These are phyloP conservation scores for Wickerhamomyces subpelliculosus DNA, from an alignment of 805 yeast genomes.

Conservation along the genomic window DNA sequence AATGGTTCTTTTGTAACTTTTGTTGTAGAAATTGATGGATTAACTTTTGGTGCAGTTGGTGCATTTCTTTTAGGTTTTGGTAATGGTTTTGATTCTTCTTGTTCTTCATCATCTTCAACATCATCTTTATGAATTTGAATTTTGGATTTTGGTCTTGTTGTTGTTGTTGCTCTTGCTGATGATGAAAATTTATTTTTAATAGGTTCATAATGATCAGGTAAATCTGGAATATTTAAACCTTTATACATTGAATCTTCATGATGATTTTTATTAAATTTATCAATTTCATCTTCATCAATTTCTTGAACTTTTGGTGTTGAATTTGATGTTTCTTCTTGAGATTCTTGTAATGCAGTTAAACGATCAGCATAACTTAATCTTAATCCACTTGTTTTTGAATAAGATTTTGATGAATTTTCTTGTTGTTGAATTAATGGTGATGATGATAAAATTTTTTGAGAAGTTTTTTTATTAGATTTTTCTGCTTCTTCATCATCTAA, in stretches of 20 bases:
- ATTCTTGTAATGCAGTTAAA: slow-evolving; percentile 18
- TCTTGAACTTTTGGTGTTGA: slow-evolving; percentile 2
- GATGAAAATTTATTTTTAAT: too few relatives aligned
- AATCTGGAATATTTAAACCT: slow-evolving; percentile 16
- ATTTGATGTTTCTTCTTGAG: not conserved
- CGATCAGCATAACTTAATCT: slow-evolving; percentile 35
- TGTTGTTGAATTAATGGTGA: slow-evolving; percentile 13
- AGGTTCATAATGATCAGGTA: slow-evolving; percentile 14
- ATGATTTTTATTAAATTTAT: not conserved
- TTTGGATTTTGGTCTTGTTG: slow-evolving; percentile 1
- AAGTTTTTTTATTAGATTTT: slow-evolving; percentile 7
- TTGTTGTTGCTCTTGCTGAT: too few relatives aligned
- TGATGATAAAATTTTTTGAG: slow-evolving; percentile 9
- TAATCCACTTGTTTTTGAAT: slow-evolving; percentile 14
- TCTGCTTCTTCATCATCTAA: too few relatives aligned
- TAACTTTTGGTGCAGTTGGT: slow-evolving; percentile 4
- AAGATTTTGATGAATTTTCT: slow-evolving; percentile 7
- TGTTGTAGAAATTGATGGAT: slow-evolving; percentile 11
- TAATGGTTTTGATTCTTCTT: slow-evolving; percentile 4
- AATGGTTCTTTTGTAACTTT: slow-evolving; percentile 9
- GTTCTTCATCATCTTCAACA: slow-evolving; percentile 5
- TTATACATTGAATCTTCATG: slow-evolving; percentile 3
- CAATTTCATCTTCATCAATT: slow-evolving; percentile 4
- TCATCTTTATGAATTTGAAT: slow-evolving; percentile 22
- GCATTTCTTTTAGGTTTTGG: slow-evolving; percentile 8